These are phyloP conservation scores for Penicillium verrucosum DNA, from an alignment of 2,329 filamentous ascomycete genomes.

Conservation along the genomic window DNA sequence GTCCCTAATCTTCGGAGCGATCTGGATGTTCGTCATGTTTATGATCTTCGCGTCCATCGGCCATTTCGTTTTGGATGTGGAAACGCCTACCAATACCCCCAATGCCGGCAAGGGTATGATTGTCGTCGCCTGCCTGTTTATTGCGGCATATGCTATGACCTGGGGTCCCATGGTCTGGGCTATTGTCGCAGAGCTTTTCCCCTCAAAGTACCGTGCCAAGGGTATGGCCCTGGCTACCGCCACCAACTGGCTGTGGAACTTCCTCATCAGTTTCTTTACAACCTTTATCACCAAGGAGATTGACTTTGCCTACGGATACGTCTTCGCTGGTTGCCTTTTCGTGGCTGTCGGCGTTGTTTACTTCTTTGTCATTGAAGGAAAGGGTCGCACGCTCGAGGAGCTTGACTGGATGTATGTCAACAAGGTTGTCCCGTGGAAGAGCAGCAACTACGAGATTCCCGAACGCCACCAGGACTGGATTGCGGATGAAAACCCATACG, in stretches of 20 bases:
- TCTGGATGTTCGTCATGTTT: conserved; percentile 66
- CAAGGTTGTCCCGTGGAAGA: conserved; percentile 58
- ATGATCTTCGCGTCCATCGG: conserved; percentile 62
- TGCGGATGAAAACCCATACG: conserved; percentile 17
- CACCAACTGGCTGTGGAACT: conserved; percentile 74
- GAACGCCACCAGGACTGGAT: conserved; percentile 18
- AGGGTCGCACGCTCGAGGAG: conserved; percentile 68
- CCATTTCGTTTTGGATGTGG: conserved; percentile 40
- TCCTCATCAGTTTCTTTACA: conserved; percentile 71
- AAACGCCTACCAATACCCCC: conserved; percentile 43
- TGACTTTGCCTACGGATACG: conserved; percentile 70
- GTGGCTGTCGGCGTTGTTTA: conserved; percentile 61
- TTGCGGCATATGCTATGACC: conserved; percentile 64
- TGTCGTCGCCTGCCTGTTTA: conserved; percentile 69
- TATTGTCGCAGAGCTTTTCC: conserved; percentile 45
- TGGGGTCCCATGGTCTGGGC: conserved; percentile 62
- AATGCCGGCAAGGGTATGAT: conserved; percentile 65
- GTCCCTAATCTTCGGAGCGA: conserved; percentile 63
- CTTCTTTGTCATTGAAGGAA: conserved; percentile 73
- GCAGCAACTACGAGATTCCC: conserved; percentile 46
- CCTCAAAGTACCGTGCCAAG: conserved; percentile 59
- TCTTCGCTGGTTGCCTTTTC: conserved; percentile 70
- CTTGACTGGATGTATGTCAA: conserved; percentile 72
- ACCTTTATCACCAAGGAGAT: conserved; percentile 71
- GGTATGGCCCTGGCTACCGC: conserved; percentile 76